Conservation (phyloP, 2,329 filamentous ascomycete species). For the Dactylella cylindrospora region DNA sequence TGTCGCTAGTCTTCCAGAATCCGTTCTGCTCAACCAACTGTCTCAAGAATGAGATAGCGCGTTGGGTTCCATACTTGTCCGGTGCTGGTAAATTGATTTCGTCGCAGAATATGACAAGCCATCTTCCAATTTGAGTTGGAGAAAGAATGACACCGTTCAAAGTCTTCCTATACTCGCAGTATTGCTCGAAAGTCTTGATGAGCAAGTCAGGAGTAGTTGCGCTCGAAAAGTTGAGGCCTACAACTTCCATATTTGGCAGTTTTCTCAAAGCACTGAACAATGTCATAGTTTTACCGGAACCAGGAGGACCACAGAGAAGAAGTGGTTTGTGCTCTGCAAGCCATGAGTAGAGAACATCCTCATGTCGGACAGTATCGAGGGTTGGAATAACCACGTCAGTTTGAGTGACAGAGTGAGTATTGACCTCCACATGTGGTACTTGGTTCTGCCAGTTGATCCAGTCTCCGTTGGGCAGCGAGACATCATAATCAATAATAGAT, state of each 20-base stretch:
- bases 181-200: slow-evolving; percentile 99
- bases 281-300: slow-evolving; percentile 99
- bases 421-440: slow-evolving; percentile 91
- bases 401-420: slow-evolving; percentile 96
- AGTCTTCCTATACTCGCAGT: slow-evolving; percentile 99
- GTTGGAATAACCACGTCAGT: slow-evolving; percentile 99
- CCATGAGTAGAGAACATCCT: slow-evolving; percentile 99
- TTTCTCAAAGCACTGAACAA: slow-evolving; percentile 96
- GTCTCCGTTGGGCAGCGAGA: slow-evolving; percentile 78
- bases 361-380: slow-evolving; percentile 92
- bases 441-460: slow-evolving; percentile 95
- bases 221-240: slow-evolving; percentile 98
- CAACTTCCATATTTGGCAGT: slow-evolving; percentile 97
- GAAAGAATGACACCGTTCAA: slow-evolving; percentile 93
- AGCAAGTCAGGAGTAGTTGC: slow-evolving; percentile 96
- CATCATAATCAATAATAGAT: slow-evolving; percentile 94
- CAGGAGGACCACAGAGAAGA: slow-evolving; percentile 91
- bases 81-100: slow-evolving; percentile 98
- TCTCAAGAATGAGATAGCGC: slow-evolving; percentile 93
- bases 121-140: slow-evolving; percentile 92
- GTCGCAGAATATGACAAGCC: slow-evolving; percentile 98
- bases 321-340: slow-evolving; percentile 97
- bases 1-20: slow-evolving; percentile 97
- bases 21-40: slow-evolving; percentile 98
- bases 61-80: slow-evolving; percentile 95